These are phyloP conservation scores for Datura wrightii DNA, from an alignment of 257 asterid genomes.

Conservation along the genomic window DNA sequence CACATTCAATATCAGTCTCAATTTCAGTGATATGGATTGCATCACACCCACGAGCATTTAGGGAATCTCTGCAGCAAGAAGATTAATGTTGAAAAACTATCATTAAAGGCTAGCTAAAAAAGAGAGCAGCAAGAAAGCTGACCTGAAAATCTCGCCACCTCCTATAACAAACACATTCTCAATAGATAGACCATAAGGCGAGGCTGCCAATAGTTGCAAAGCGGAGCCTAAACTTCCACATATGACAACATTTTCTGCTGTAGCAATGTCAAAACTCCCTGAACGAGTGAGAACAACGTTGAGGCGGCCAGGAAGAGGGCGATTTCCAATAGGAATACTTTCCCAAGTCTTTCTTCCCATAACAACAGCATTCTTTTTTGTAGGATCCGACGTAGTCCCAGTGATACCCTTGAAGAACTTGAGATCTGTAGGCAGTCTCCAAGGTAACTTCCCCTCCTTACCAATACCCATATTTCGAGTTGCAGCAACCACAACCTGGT, in stretches of 20 bases:
- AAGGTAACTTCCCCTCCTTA: constrained; percentile 84
- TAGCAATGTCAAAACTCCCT: constrained; percentile 56
- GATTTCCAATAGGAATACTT: constrained; percentile 78
- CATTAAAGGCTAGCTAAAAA: constrained; percentile 11
- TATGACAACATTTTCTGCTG: constrained; percentile 65
- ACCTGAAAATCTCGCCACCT: constrained; percentile 95
- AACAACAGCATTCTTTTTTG: constrained; percentile 83
- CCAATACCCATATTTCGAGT: constrained; percentile 92
- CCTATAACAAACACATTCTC: constrained; percentile 92
- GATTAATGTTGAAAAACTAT: background rate
- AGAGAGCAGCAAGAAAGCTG: constrained; percentile 25
- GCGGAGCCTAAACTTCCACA: constrained; percentile 76
- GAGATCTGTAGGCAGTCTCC: constrained; percentile 91
- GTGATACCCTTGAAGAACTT: constrained; percentile 88
- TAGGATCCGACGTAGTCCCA: constrained; percentile 58
- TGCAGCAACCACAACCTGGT: constrained; percentile 96
- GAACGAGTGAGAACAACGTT: constrained; percentile 88
- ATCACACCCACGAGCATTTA: constrained; percentile 79
- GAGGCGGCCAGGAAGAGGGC: constrained; percentile 92
- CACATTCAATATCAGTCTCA: constrained; percentile 66
- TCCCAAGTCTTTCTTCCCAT: constrained; percentile 99
- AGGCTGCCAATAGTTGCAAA: constrained; percentile 67
- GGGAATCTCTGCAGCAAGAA: constrained; percentile 72
- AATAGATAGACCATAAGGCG: constrained; percentile 64
- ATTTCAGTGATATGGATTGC: constrained; percentile 91